These are phyloP conservation scores for Sporisorium iseilematis-ciliati DNA, from an alignment of 1,284 basidiomycete genomes.

Conservation along the genomic window DNA sequence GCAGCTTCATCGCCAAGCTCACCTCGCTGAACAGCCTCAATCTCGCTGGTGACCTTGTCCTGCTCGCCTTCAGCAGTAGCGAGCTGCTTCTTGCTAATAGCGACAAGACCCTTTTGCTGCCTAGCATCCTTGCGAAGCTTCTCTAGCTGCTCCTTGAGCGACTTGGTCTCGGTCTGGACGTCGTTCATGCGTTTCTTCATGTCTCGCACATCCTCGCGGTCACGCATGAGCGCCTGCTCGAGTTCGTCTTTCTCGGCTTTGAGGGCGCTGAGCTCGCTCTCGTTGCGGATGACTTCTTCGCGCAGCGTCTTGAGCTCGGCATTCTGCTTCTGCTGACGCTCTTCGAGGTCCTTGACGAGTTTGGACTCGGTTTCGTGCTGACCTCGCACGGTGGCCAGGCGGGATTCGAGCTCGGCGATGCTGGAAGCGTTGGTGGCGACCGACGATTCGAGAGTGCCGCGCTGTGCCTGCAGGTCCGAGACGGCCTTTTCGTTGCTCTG, in stretches of 20 bases:
- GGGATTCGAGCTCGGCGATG: conserved; percentile 64
- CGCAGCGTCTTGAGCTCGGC: conserved; percentile 81
- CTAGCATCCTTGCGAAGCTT: conserved; percentile 92
- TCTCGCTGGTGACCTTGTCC: conserved; percentile 79
- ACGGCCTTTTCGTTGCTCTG: conserved; percentile 60
- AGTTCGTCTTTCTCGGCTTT: conserved; percentile 91
- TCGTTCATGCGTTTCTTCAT: conserved; percentile 87
- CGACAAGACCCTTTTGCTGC: conserved; percentile 93
- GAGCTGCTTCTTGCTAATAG: conserved; percentile 94
- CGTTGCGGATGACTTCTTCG: conserved; percentile 86
- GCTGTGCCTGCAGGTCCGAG: conserved; percentile 51
- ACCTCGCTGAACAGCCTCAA: conserved; percentile 72
- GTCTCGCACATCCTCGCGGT: conserved; percentile 93
- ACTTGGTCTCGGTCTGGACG: conserved; percentile 80
- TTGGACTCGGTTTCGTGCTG: conserved; percentile 87
- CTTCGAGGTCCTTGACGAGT: conserved; percentile 79
- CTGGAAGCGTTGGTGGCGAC: conserved; percentile 47
- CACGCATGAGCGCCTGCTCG: conserved; percentile 85
- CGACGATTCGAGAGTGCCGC: conserved; percentile 46
- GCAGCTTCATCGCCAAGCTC: conserved; percentile 70
- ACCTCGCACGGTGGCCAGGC: conserved; percentile 72
- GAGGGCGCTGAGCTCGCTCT: conserved; percentile 90
- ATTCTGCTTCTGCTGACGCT: conserved; percentile 79
- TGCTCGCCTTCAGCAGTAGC: conserved; percentile 84
- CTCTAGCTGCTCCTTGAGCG: conserved; percentile 82